Evolutionary conservation across 2,329 filamentous ascomycete genomes (phyloP), one percentile per base, ranked within the genome.

Genomic region (Metarhizium robertsii): DNA sequence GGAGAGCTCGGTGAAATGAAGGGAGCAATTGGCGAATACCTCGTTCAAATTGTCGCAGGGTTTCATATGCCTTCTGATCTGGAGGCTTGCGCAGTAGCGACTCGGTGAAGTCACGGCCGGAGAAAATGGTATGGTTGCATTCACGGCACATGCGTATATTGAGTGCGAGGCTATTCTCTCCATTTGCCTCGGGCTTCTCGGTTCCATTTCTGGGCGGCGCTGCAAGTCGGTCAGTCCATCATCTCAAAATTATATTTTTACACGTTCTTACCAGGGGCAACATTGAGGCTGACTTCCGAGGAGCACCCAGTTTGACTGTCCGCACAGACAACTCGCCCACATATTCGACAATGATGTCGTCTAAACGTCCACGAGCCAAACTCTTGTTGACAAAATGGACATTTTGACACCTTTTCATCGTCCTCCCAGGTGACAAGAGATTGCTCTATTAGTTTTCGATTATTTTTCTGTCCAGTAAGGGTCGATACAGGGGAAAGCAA

Each of bases 361-460:
- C 94, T 83, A 65, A 97, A 95, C 1, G 90, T 88, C 80, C 96
- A 97, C 14, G 86, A 87, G 1, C 90, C 87, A 69, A 99, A 99
- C 55, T 96, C 90, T 65, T 99, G 94, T 66, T 95, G 89, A 65
- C 94, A 99, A 66, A 96, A 96, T 0, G 94, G 94, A 66, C 94
- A 99, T 60, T 85, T 85, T 2, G 78, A 59, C 6, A 99, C 91
- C 36, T 78, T 82, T 0, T 86, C 79, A 69, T 99, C 94, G 53
- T 97, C 92, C 69, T 99, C 89, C 94, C 94, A 99, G 0, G 87
- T 87, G 16, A 99, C 92, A 7, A 99, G 83, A 0, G 88, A 91
- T 67, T 99, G 94, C 67, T 99, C 94, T 4, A 97, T 74, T 14
- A 81, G 67, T 67, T 96, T 94, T 52, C 90, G 81, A 52, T 87